A percentile compares a stretch with the other conserved stretches of the same genome.
Evolutionary conservation across 768 basidiomycete genomes (phyloP).

Genomic region (Tulasnella sp.): DNA sequence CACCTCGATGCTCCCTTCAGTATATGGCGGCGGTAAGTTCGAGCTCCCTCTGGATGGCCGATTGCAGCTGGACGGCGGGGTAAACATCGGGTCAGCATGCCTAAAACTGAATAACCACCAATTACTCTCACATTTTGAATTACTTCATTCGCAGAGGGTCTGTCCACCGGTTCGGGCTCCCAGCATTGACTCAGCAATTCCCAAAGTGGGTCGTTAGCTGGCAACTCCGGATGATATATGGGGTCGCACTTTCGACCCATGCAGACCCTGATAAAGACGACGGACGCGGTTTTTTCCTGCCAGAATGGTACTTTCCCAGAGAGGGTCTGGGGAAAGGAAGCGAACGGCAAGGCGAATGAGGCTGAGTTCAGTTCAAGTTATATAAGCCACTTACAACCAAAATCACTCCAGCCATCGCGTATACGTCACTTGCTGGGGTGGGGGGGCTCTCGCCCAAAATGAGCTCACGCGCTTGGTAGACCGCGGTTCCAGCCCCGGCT

Average conservation of each 20-base stretch:
- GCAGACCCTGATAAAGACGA: not conserved
- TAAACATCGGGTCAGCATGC: not conserved
- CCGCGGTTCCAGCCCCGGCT: not conserved
- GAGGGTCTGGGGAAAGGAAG: not conserved
- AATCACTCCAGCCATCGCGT: not conserved
- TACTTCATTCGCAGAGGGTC: not conserved
- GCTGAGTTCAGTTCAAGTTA: not conserved
- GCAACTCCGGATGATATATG: not conserved
- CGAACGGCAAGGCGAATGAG: not conserved
- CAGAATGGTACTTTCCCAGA: not conserved
- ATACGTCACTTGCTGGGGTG: not conserved
- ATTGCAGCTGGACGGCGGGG: not conserved
- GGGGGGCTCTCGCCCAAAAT: not conserved
- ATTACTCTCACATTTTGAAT: conserved; percentile 28
- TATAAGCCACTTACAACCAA: not conserved
- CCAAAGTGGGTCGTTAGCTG: not conserved
- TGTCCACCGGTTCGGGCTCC: not conserved
- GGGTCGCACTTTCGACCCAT: not conserved
- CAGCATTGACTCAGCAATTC: not conserved
- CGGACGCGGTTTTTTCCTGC: not conserved
- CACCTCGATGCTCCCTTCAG: too few relatives aligned
- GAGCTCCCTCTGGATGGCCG: not conserved
- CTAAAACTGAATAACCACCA: too few relatives aligned
- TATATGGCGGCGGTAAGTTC: not conserved
- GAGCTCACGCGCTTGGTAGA: not conserved